These are phyloP conservation scores for Actinomortierella wolfii DNA, from an alignment of 371 early-diverging fungal species.

Conservation along the genomic window DNA sequence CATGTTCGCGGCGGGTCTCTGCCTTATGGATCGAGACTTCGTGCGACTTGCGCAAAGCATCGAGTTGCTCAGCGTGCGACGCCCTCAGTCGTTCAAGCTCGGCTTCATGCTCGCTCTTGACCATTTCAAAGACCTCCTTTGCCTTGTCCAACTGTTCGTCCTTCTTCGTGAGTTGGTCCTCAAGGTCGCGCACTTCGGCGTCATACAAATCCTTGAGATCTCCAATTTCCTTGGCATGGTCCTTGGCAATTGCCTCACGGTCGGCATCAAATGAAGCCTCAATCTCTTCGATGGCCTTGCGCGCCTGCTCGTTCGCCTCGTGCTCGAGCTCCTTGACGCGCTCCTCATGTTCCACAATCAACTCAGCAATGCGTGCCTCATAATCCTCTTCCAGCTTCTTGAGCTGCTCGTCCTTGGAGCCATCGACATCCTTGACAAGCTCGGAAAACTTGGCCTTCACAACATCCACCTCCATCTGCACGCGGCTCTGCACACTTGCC, in stretches of 20 bases:
- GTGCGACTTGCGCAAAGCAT: neutral
- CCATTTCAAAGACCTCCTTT: slow-evolving; percentile 20
- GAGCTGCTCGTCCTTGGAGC: slow-evolving; percentile 28
- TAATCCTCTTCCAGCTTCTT: slow-evolving; percentile 38
- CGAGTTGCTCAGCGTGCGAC: slow-evolving; percentile 20
- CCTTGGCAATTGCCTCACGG: slow-evolving; percentile 23
- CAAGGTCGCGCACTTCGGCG: slow-evolving; percentile 31
- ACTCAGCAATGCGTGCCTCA: slow-evolving; percentile 34
- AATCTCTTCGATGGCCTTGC: slow-evolving; percentile 34
- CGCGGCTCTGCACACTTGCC: slow-evolving; percentile 14
- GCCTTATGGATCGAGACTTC: slow-evolving; percentile 9
- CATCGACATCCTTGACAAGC: slow-evolving; percentile 24
- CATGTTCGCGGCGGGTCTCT: slow-evolving; percentile 19
- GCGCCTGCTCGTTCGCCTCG: slow-evolving; percentile 39
- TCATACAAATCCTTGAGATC: slow-evolving; percentile 28
- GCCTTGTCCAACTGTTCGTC: slow-evolving; percentile 12
- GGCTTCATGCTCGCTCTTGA: slow-evolving; percentile 22
- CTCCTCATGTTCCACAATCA: slow-evolving; percentile 31
- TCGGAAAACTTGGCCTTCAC: slow-evolving; percentile 35
- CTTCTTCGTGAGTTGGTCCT: slow-evolving; percentile 28
- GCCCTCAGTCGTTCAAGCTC: slow-evolving; percentile 26
- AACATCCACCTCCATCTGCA: slow-evolving; percentile 34
- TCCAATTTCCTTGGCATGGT: slow-evolving; percentile 23
- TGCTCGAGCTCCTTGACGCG: slow-evolving; percentile 30
- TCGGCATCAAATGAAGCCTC: slow-evolving; percentile 33